phyloP scores from a whole-genome alignment of 768 basidiomycete species.

The Imleria badia region DNA sequence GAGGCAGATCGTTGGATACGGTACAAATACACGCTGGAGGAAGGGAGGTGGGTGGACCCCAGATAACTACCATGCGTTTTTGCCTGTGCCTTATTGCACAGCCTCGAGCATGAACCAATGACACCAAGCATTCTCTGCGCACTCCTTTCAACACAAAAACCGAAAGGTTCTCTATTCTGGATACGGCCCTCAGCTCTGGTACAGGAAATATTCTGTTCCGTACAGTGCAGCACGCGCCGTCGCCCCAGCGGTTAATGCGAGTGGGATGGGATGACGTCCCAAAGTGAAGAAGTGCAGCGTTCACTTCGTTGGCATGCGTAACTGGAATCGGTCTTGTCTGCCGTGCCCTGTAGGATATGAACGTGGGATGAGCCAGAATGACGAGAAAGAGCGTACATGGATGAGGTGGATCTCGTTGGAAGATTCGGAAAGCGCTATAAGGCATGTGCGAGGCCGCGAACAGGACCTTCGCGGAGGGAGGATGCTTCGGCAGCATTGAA shows the following conservation, averaged over 20 bases:
- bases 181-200: constrained; percentile 22
- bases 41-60: too few species aligned
- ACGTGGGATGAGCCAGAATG: background rate
- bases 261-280: constrained; percentile 32
- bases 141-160: background rate
- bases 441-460: constrained; percentile 57
- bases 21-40: too few species aligned
- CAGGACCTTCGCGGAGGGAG: constrained; percentile 68
- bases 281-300: constrained; percentile 27
- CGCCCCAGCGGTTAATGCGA: constrained; percentile 34
- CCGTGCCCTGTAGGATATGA: constrained; percentile 28
- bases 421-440: constrained; percentile 50
- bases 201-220: constrained; percentile 30
- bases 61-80: too few species aligned
- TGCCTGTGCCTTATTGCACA: too few species aligned
- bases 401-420: constrained; percentile 57
- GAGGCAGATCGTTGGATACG: too few species aligned
- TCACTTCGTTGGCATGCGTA: constrained; percentile 34
- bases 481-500: constrained; percentile 79
- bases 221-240: constrained; percentile 28
- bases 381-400: constrained; percentile 44
- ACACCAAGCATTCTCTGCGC: background rate
- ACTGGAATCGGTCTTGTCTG: constrained; percentile 33
- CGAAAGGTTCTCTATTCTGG: background rate
- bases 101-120: background rate